phyloP scores from a whole-genome alignment of 2,329 filamentous ascomycete genomes.

The Penicillium vulpinum region DNA sequence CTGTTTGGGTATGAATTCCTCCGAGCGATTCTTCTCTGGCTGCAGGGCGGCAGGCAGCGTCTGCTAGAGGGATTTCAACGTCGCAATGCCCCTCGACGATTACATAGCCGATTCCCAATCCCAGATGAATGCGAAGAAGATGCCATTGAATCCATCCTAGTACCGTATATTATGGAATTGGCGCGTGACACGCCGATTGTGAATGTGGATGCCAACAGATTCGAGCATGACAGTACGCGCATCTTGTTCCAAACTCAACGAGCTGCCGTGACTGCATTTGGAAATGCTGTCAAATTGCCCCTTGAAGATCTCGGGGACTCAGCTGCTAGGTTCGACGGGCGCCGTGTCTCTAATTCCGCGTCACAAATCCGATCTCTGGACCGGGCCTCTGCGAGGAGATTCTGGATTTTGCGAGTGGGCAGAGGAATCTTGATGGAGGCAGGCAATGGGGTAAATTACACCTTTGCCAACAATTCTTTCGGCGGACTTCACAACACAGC shows the following conservation, averaged over 20 bases:
- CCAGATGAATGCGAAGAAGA: slow-evolving; percentile 51
- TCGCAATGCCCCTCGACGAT: slow-evolving; percentile 41
- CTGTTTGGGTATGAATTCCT: slow-evolving; percentile 66
- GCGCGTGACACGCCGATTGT: slow-evolving; percentile 53
- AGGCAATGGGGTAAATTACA: slow-evolving; percentile 56
- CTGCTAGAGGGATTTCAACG: slow-evolving; percentile 59
- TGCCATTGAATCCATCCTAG: slow-evolving; percentile 57
- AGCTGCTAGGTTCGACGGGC: slow-evolving; percentile 30
- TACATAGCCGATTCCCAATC: slow-evolving; percentile 54
- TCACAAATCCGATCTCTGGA: slow-evolving; percentile 35
- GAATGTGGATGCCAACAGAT: slow-evolving; percentile 59
- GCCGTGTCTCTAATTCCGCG: slow-evolving; percentile 18
- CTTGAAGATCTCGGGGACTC: slow-evolving; percentile 52
- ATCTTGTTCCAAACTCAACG: slow-evolving; percentile 55
- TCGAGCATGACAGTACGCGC: slow-evolving; percentile 57
- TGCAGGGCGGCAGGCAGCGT: slow-evolving; percentile 58
- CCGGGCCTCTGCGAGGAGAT: slow-evolving; percentile 40
- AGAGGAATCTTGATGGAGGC: slow-evolving; percentile 61
- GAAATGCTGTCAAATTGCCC: slow-evolving; percentile 53
- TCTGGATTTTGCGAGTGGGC: slow-evolving; percentile 62
- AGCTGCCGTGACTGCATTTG: slow-evolving; percentile 59
- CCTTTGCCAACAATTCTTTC: slow-evolving; percentile 61
- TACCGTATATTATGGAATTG: slow-evolving; percentile 59
- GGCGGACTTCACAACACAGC: slow-evolving; percentile 55
- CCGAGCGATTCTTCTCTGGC: slow-evolving; percentile 63